Conservation (phyloP, 345 rosid species). For the Sonneratia caseolaris region DNA sequence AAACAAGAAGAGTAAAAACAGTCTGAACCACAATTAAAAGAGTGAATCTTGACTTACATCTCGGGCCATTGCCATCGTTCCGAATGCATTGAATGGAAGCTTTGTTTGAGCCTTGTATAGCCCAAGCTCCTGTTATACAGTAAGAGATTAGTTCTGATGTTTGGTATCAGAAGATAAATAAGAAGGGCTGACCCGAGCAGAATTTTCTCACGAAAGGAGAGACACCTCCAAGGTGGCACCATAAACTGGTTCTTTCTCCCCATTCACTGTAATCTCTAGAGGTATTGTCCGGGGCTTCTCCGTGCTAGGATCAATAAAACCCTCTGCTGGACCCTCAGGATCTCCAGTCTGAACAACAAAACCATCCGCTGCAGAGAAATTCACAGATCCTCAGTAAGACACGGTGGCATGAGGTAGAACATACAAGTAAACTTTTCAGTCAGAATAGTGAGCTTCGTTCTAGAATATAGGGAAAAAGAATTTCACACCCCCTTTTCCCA, state of each 20-base stretch:
- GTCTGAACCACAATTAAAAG: neutral
- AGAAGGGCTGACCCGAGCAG: neutral
- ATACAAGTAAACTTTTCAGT: neutral
- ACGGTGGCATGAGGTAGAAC: neutral
- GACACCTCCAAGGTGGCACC: conserved; percentile 76
- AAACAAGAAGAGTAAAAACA: neutral
- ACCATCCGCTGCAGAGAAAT: conserved; percentile 71
- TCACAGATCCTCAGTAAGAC: neutral
- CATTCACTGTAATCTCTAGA: conserved; percentile 71
- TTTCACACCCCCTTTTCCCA: neutral
- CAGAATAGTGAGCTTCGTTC: neutral
- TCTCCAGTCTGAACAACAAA: conserved; percentile 98
- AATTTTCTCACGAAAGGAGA: neutral
- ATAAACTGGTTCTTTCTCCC: conserved; percentile 73
- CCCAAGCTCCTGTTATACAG: conserved; percentile 66
- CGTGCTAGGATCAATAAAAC: conserved; percentile 92
- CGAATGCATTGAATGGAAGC: conserved; percentile 98
- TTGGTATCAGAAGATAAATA: neutral
- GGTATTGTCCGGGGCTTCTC: conserved; percentile 80
- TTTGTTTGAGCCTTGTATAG: conserved; percentile 93
- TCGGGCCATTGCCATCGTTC: conserved; percentile 99
- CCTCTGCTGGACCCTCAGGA: conserved; percentile 98
- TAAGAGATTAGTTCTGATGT: neutral
- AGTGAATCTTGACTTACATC: conserved; percentile 56
- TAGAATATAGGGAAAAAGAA: too few species aligned